Base-by-base conservation (phyloP, 208 protist species). In the Trypanosoma melophagium region DNA sequence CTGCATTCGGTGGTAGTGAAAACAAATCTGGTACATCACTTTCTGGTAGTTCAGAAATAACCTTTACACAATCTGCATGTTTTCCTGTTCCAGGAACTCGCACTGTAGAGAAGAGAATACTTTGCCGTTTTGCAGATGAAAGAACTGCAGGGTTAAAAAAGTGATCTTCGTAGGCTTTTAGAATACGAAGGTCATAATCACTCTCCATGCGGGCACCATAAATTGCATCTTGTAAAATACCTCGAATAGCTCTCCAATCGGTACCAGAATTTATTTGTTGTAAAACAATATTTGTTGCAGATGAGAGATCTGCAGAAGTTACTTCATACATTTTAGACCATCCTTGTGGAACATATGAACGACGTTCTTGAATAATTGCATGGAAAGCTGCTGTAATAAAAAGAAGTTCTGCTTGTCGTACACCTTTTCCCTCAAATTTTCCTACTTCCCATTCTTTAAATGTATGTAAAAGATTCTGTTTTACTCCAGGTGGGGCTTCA, bases 241-340 rank as follows among this genome's bases (percentile, higher is more conserved):
- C 98, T 60, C 90, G 87, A 38, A 99, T 95, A 9, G 92, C 82
- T 25, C 60, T 54, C 96, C 97, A 98, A 73, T 98, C 89, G 9
- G 87, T 81, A 17, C 81, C 80, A 44, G 60, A 10, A 24, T 72
- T 58, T 0, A 76, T 84, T 64, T 92, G 84, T 2, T 85, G 78
- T 14, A 92, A 60, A 44, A 99, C 93, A 67, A 99, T 92, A 72
- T 98, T 88, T 5, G 86, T 70, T 3, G 89, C 84, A 17, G 93
- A 89, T 62, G 96, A 93, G 1, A 99, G 79, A 80, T 99, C 97
- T 1, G 97, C 80, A 10, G 83, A 74, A 0, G 94, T 97, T 55
- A 99, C 96, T 79, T 99, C 98, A 83, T 99, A 99, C 64, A 92
- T 92, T 74, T 98, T 98, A 38, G 92, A 91, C 97, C 97, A 99